Evolutionary conservation across 352 stramenopile species (phyloP), one percentile per base, ranked within the genome.

Genomic region (Phytophthora ramorum): DNA sequence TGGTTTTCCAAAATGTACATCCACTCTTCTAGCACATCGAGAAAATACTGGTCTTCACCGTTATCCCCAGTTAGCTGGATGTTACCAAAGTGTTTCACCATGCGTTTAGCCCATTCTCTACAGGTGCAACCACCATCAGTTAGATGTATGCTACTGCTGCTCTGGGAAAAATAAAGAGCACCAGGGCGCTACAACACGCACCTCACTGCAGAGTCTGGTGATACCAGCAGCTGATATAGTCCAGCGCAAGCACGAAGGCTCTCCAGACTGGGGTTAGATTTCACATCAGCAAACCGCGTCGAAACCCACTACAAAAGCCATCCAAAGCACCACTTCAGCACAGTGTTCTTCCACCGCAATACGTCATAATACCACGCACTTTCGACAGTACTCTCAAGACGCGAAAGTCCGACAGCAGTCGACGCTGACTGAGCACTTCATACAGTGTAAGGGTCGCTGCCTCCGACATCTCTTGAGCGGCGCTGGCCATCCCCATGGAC

Each of bases 1-100:
- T 73, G 69, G 37, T 78, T 94, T 66, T 96, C 89, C 20, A 96
- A 37, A 41, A 95, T 83, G 52, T 87, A 96, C 84, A 93, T 92
- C 85, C 88, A 95, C 58, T 96, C 89, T 46, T 96, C 87, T 30
- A 96, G 68, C 19, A 93, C 86, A 37, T 79, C 76, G 32, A 93
- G 67, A 37, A 92, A 85, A 32, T 73, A 67, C 26, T 78, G 69
- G 17, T 85, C 75, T 52, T 83, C 53, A 0, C 52, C 81, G 38
- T 66, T 73, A 37, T 89, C 78, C 4, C 74, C 62, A 30, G 75
- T 73, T 48, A 94, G 63, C 19, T 92, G 78, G 32, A 92, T 87
- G 16, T 78, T 73, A 3, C 81, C 85, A 34, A 85, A 75, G 14
- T 88, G 78, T 12, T 72, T 66, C 10, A 96, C 68, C 45, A 90